A percentile compares a stretch with the other conserved stretches of the same genome.
Evolutionary conservation across 2,329 filamentous ascomycete genomes (phyloP).

Genomic region (Venturia pyrina): DNA sequence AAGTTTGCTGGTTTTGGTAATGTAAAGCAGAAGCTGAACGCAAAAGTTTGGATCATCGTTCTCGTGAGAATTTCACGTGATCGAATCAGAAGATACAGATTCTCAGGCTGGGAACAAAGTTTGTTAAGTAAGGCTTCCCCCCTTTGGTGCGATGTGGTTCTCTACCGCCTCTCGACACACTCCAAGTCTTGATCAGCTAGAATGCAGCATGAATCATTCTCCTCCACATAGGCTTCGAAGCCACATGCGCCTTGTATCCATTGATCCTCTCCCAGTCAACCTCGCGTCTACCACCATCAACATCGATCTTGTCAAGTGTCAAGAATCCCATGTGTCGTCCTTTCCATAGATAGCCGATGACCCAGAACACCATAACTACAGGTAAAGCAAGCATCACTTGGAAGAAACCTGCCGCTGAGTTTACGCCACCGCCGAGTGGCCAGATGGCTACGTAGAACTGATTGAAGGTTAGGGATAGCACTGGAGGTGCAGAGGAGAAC

Average conservation of each 20-base stretch:
- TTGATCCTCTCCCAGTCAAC: conserved; percentile 57
- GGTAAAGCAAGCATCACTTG: conserved; percentile 13
- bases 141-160: too few relatives aligned
- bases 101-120: too few relatives aligned
- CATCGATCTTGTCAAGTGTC: conserved; percentile 50
- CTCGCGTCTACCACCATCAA: conserved; percentile 55
- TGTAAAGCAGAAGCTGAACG: too few relatives aligned
- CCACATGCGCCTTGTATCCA: conserved; percentile 18
- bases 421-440: conserved; percentile 13
- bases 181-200: not conserved
- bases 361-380: conserved; percentile 13
- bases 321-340: conserved; percentile 43
- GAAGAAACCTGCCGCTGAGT: conserved; percentile 13
- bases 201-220: not conserved
- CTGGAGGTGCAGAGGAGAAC: not conserved
- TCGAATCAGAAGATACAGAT: too few relatives aligned
- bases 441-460: conserved; percentile 30
- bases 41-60: too few relatives aligned
- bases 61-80: too few relatives aligned
- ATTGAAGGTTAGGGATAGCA: not conserved
- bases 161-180: too few relatives aligned
- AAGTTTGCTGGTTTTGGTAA: too few relatives aligned
- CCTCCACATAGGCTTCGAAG: conserved; percentile 5
- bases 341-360: conserved; percentile 53
- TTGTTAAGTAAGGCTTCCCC: too few relatives aligned